phyloP scores from a whole-genome alignment of 257 asterid species.

The Leonotis leonurus region DNA sequence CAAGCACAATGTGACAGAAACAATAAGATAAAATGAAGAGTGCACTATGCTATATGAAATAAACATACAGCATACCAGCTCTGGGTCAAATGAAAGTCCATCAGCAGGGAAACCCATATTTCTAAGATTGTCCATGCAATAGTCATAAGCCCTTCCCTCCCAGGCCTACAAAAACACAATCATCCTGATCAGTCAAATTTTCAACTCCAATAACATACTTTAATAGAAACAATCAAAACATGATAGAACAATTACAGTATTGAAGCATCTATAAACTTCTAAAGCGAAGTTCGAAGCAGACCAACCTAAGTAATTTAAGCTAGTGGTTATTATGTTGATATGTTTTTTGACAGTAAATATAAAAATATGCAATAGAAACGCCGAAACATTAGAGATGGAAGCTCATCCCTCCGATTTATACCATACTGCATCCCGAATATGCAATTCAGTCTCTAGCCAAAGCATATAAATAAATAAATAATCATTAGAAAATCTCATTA shows the following conservation, averaged over 20 bases:
- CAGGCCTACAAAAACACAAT: conserved; percentile 54
- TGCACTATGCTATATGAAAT: not conserved
- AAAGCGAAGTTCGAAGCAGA: not conserved
- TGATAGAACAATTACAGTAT: not conserved
- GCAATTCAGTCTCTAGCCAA: not conserved
- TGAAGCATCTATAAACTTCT: not conserved
- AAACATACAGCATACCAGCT: conserved; percentile 42
- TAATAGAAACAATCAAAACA: not conserved
- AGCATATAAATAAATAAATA: not conserved
- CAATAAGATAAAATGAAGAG: not conserved
- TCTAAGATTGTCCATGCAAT: conserved; percentile 70
- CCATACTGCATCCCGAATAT: not conserved
- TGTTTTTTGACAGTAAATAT: not conserved
- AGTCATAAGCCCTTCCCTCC: conserved; percentile 97
- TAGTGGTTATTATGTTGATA: not conserved
- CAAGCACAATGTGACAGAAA: conserved; percentile 11
- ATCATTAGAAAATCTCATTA: no score
- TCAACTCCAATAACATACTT: conserved; percentile 1
- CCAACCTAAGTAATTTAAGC: conserved; percentile 7
- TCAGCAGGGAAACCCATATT: conserved; percentile 85
- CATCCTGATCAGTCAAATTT: not conserved
- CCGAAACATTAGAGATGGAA: not conserved
- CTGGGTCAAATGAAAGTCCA: conserved; percentile 88
- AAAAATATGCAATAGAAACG: not conserved
- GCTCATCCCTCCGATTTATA: not conserved